A percentile compares a stretch with the other conserved stretches of the same genome.
These are phyloP conservation scores for Trichophyton verrucosum DNA, from an alignment of 2,329 filamentous ascomycete genomes.

Conservation along the genomic window DNA sequence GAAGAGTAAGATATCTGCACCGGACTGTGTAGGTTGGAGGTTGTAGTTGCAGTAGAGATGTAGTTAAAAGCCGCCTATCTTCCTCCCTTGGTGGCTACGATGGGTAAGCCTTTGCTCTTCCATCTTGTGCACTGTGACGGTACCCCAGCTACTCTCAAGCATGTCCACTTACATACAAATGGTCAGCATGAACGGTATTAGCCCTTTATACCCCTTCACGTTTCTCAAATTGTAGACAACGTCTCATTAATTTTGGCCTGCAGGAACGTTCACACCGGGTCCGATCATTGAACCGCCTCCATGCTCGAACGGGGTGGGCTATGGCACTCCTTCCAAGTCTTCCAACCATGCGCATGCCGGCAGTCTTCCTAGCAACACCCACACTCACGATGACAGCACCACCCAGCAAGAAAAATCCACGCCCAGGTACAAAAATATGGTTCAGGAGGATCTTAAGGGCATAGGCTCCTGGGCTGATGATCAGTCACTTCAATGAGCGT, in stretches of 20 bases:
- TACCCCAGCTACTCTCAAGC: background rate
- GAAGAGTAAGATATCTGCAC: too few species aligned
- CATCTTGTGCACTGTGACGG: background rate
- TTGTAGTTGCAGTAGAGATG: background rate
- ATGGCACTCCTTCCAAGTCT: background rate
- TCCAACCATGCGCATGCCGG: background rate
- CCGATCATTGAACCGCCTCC: background rate
- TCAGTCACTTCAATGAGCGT: background rate
- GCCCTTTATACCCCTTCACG: background rate
- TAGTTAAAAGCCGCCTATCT: background rate
- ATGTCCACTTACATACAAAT: background rate
- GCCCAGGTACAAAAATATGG: background rate
- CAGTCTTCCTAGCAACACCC: background rate
- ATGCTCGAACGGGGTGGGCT: background rate
- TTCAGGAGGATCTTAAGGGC: background rate
- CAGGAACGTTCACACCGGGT: background rate
- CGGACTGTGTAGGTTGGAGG: too few species aligned
- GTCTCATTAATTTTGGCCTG: background rate
- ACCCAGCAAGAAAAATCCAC: background rate
- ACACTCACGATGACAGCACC: background rate
- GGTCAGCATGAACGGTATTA: background rate
- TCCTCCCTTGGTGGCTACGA: background rate
- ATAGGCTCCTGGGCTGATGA: background rate
- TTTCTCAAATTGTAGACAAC: background rate
- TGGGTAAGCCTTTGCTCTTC: background rate